Evolutionary conservation across 1,139 yeast species (phyloP).

Genomic region (Yamadazyma sp.): DNA sequence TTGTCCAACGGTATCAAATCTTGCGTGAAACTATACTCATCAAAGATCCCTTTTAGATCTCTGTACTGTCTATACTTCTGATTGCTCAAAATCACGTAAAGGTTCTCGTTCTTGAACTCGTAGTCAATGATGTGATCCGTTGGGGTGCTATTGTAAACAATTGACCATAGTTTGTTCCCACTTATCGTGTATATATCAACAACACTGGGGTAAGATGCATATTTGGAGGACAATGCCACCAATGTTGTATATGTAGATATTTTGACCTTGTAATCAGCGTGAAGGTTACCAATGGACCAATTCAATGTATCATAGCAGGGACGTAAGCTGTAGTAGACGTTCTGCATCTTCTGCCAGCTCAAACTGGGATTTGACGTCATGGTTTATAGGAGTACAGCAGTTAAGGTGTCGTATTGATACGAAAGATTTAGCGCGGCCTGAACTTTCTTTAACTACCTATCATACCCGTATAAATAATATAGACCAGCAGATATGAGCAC

Average conservation of each 20-base stretch:
- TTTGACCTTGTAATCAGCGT: constrained; percentile 27
- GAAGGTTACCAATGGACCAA: constrained; percentile 37
- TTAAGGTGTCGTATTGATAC: too few relatives aligned
- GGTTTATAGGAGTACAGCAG: background rate
- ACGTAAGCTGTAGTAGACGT: constrained; percentile 57
- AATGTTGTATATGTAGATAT: constrained; percentile 33
- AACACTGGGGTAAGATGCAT: constrained; percentile 32
- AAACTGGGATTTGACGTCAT: constrained; percentile 44
- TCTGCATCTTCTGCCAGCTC: constrained; percentile 64
- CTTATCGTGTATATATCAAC: constrained; percentile 54
- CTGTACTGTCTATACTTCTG: constrained; percentile 63
- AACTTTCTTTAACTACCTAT: too few relatives aligned
- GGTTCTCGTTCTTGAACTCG: constrained; percentile 56
- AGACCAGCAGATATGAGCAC: background rate
- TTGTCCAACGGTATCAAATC: constrained; percentile 36
- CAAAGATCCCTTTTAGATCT: constrained; percentile 68
- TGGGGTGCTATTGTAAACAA: constrained; percentile 52
- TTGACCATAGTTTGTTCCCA: constrained; percentile 48
- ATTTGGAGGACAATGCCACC: constrained; percentile 38
- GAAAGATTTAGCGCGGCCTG: too few relatives aligned
- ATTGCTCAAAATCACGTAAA: constrained; percentile 59
- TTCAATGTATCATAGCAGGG: constrained; percentile 40
- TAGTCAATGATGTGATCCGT: constrained; percentile 60
- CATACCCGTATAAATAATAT: too few relatives aligned
- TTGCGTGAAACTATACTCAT: constrained; percentile 44